Evolutionary conservation across 1,284 basidiomycete genomes (phyloP).

Genomic region (Boletus chippewaensis): DNA sequence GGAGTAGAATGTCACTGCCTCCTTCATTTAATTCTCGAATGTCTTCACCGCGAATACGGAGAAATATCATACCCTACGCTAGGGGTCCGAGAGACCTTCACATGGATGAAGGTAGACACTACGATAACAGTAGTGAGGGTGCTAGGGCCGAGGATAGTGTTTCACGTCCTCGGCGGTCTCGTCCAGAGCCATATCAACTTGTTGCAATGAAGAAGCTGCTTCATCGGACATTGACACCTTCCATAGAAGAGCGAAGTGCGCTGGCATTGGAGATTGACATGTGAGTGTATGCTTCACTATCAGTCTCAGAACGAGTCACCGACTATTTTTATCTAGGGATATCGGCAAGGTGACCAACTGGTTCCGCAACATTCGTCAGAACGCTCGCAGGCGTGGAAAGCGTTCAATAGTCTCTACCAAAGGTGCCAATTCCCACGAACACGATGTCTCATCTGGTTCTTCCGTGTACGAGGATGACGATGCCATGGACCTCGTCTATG

Average conservation of each 20-base stretch:
- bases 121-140: slow-evolving; percentile 23
- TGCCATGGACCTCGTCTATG: slow-evolving; percentile 37
- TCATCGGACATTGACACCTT: slow-evolving; percentile 61
- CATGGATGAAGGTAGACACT: slow-evolving; percentile 29
- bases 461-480: slow-evolving; percentile 41
- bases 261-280: slow-evolving; percentile 68
- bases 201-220: slow-evolving; percentile 65
- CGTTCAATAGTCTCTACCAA: slow-evolving; percentile 39
- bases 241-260: slow-evolving; percentile 67
- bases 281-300: slow-evolving; percentile 35
- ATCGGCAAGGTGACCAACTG: slow-evolving; percentile 79
- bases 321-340: slow-evolving; percentile 46
- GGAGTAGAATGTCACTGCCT: slow-evolving; percentile 29
- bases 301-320: slow-evolving; percentile 1
- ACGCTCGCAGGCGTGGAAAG: slow-evolving; percentile 56
- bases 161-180: slow-evolving; percentile 54
- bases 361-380: slow-evolving; percentile 76
- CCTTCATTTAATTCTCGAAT: slow-evolving; percentile 26
- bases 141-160: slow-evolving; percentile 27
- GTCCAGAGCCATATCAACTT: slow-evolving; percentile 70
- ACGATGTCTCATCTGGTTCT: slow-evolving; percentile 46
- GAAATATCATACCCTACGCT: slow-evolving; percentile 41
- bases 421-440: slow-evolving; percentile 39
- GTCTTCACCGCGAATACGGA: slow-evolving; percentile 37
- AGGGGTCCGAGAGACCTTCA: slow-evolving; percentile 28